Evolutionary conservation across 148 eudicot species (phyloP).

Genomic region (Vaccinium vitisidaea): DNA sequence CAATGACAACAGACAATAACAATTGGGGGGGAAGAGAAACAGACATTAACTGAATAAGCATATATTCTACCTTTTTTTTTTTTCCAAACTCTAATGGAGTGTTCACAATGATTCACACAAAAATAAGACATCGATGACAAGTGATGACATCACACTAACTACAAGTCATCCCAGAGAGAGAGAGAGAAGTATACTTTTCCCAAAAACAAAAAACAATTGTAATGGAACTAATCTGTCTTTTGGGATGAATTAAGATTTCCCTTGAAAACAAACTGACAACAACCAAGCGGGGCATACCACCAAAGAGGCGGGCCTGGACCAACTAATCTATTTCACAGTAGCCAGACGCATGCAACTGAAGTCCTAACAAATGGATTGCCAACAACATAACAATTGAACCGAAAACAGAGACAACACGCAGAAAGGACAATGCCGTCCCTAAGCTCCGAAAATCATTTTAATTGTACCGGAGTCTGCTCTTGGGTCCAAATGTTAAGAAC

Average conservation of each 20-base stretch:
- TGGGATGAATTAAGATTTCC: not conserved
- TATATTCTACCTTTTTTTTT: not conserved
- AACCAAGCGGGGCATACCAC: not conserved
- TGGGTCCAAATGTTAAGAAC: not conserved
- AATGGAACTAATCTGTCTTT: not conserved
- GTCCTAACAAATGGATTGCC: not conserved
- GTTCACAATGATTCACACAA: not conserved
- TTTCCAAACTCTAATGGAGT: not conserved
- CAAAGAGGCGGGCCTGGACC: not conserved
- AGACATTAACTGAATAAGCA: not conserved
- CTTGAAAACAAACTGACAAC: not conserved
- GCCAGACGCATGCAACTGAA: conserved; percentile 1
- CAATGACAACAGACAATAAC: not conserved
- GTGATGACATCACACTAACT: not conserved
- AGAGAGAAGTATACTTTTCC: not conserved
- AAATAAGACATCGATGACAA: not conserved
- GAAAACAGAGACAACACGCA: not conserved
- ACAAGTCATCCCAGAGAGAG: not conserved
- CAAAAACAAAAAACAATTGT: not conserved
- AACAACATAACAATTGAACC: conserved; percentile 5
- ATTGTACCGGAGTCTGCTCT: not conserved
- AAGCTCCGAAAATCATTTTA: not conserved
- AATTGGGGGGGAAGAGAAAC: no score
- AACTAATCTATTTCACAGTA: conserved; percentile 2
- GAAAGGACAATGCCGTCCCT: not conserved